phyloP scores from a whole-genome alignment of 2,329 filamentous ascomycete genomes.

The Fusarium chuoi region DNA sequence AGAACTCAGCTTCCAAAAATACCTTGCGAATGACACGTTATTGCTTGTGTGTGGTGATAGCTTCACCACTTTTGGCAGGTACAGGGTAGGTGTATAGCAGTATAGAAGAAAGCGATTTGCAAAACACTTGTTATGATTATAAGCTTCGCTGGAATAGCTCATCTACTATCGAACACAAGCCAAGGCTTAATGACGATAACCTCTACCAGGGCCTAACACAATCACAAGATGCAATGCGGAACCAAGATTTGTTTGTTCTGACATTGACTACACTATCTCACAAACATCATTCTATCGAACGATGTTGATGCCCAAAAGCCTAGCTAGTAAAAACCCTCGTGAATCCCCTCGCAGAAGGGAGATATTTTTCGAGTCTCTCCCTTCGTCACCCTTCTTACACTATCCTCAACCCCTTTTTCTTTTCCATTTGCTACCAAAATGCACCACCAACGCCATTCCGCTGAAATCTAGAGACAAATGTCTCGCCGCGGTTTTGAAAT shows the following conservation, averaged over 20 bases:
- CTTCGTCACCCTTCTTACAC: not conserved
- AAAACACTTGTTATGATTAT: not conserved
- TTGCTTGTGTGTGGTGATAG: not conserved
- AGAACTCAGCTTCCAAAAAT: not conserved
- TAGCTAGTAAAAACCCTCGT: not conserved
- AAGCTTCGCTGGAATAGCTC: not conserved
- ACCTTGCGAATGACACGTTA: not conserved
- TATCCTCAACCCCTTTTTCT: constrained; percentile 5
- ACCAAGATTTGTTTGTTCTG: not conserved
- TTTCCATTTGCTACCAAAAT: constrained; percentile 32
- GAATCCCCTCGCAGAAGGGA: not conserved
- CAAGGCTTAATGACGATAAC: too few species aligned
- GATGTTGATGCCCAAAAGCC: not conserved
- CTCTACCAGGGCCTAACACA: too few species aligned
- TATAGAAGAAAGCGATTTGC: not conserved
- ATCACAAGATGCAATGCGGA: not conserved
- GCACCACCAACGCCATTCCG: constrained; percentile 45
- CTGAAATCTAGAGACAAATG: constrained; percentile 40
- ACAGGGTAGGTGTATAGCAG: not conserved
- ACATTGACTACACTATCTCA: constrained; percentile 25
- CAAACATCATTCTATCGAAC: constrained; percentile 3
- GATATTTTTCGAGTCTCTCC: not conserved
- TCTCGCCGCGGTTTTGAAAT: constrained; percentile 42
- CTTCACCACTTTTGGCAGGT: not conserved
- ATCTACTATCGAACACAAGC: not conserved